Percentiles rank a stretch among this genome's conserved stretches.
Evolutionary conservation across 495 filamentous ascomycete genomes (phyloP).

Genomic region (Penicillium soppii): DNA sequence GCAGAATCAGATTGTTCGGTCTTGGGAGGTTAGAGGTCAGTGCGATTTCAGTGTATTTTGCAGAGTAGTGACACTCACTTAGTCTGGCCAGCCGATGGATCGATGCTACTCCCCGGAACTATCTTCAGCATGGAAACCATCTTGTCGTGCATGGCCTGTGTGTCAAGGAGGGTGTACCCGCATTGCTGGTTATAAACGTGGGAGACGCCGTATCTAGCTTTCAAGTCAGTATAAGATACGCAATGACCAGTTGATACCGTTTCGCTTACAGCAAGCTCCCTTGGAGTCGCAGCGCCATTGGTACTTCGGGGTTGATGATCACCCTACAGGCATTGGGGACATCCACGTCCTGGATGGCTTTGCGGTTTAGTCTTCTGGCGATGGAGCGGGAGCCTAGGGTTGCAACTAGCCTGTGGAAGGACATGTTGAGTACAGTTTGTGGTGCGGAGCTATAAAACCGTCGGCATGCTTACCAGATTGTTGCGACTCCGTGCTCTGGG

Average conservation of each 20-base stretch:
- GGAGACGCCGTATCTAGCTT: slow-evolving; percentile 70
- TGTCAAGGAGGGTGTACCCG: slow-evolving; percentile 77
- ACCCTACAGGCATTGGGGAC: slow-evolving; percentile 82
- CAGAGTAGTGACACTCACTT: slow-evolving; percentile 59
- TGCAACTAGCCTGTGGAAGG: slow-evolving; percentile 79
- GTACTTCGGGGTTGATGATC: slow-evolving; percentile 79
- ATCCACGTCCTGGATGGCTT: slow-evolving; percentile 84
- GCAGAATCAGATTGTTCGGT: slow-evolving; percentile 73
- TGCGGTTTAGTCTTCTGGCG: slow-evolving; percentile 75
- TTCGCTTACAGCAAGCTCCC: slow-evolving; percentile 71
- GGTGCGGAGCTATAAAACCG: background rate
- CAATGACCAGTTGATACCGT: background rate
- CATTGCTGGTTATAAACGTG: slow-evolving; percentile 86
- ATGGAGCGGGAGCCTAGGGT: slow-evolving; percentile 77
- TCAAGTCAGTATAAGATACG: background rate
- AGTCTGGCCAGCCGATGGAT: slow-evolving; percentile 68
- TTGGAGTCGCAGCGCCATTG: slow-evolving; percentile 89
- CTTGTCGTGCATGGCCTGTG: slow-evolving; percentile 69
- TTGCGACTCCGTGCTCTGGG: slow-evolving; percentile 86
- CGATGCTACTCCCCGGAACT: slow-evolving; percentile 57
- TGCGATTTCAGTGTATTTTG: background rate
- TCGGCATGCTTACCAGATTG: slow-evolving; percentile 68
- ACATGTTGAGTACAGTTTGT: background rate
- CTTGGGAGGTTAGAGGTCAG: slow-evolving; percentile 39
- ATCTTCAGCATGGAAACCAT: slow-evolving; percentile 65